Evolutionary conservation across 1,284 basidiomycete genomes (phyloP).

Genomic region (Pseudozyma hubeiensis): DNA sequence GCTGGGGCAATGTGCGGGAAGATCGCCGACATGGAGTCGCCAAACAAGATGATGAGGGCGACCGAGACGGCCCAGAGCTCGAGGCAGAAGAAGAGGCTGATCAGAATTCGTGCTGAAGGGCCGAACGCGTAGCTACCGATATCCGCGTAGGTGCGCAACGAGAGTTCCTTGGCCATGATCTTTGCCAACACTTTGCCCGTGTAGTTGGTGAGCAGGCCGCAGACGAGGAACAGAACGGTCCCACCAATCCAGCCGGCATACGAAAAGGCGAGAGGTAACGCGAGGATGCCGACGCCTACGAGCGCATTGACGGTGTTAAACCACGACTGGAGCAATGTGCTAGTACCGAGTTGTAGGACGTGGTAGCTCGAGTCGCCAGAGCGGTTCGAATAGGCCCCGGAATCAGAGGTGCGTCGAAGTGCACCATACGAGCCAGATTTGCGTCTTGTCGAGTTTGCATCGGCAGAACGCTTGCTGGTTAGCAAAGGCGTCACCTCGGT

Average conservation of each 20-base stretch:
- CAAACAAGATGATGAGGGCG: conserved; percentile 65
- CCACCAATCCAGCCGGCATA: conserved; percentile 62
- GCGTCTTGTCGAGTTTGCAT: neutral
- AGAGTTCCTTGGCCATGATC: conserved; percentile 63
- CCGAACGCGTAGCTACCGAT: conserved; percentile 67
- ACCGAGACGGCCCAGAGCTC: conserved; percentile 66
- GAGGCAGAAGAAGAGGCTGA: conserved; percentile 64
- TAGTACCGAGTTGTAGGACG: conserved; percentile 40
- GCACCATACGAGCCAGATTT: conserved; percentile 24
- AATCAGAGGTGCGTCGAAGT: conserved; percentile 17
- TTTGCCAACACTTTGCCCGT: conserved; percentile 66
- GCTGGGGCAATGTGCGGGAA: conserved; percentile 36
- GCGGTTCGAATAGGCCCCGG: conserved; percentile 15
- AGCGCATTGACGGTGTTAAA: conserved; percentile 68
- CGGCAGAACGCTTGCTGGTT: neutral
- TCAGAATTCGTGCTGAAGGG: conserved; percentile 52
- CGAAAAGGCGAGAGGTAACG: conserved; percentile 64
- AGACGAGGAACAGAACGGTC: conserved; percentile 55
- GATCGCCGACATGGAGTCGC: conserved; percentile 60
- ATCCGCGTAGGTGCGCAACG: conserved; percentile 64
- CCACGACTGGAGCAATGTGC: conserved; percentile 65
- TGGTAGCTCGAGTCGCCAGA: conserved; percentile 23
- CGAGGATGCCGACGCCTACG: conserved; percentile 65
- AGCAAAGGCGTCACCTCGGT: conserved; percentile 19
- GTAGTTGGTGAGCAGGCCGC: conserved; percentile 64